phyloP scores from a whole-genome alignment of 1,139 yeast genomes.

The Petasospora rhodanensis region DNA sequence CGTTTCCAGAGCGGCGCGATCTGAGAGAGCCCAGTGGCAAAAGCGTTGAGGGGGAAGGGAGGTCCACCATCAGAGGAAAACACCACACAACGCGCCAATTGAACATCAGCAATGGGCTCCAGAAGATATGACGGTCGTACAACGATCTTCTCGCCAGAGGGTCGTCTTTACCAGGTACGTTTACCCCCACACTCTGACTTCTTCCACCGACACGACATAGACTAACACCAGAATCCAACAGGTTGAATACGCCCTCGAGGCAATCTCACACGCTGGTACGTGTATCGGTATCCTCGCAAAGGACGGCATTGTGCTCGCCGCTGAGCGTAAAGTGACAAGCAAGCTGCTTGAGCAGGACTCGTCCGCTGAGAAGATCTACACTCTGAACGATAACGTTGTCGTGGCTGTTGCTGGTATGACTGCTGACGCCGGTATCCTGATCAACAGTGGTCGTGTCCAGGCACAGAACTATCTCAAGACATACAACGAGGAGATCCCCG shows the following conservation, averaged over 20 bases:
- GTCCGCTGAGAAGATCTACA: slow-evolving; percentile 87
- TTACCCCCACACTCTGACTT: background rate
- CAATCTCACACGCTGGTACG: slow-evolving; percentile 96
- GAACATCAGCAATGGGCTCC: slow-evolving; percentile 37
- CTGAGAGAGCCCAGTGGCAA: too few species aligned
- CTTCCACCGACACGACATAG: too few species aligned
- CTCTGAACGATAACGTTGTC: slow-evolving; percentile 74
- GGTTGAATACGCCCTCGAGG: slow-evolving; percentile 96
- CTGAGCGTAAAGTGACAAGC: slow-evolving; percentile 91
- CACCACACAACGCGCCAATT: slow-evolving; percentile 1
- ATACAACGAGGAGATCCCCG: slow-evolving; percentile 88
- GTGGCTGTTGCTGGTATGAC: slow-evolving; percentile 99
- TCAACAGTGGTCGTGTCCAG: slow-evolving; percentile 77
- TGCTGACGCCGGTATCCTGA: slow-evolving; percentile 91
- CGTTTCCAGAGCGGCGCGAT: too few species aligned
- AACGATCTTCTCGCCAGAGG: slow-evolving; percentile 97
- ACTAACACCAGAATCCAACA: too few species aligned
- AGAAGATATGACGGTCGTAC: slow-evolving; percentile 96
- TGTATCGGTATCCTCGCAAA: slow-evolving; percentile 90
- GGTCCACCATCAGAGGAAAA: background rate
- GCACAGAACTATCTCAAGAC: slow-evolving; percentile 84
- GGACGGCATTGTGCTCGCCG: slow-evolving; percentile 95
- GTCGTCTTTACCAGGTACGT: slow-evolving; percentile 81
- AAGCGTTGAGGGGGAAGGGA: too few species aligned
- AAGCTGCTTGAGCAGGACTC: slow-evolving; percentile 92